Evolutionary conservation across 2,329 filamentous ascomycete species (phyloP).

Genomic region (Verticillium albo-atrum): DNA sequence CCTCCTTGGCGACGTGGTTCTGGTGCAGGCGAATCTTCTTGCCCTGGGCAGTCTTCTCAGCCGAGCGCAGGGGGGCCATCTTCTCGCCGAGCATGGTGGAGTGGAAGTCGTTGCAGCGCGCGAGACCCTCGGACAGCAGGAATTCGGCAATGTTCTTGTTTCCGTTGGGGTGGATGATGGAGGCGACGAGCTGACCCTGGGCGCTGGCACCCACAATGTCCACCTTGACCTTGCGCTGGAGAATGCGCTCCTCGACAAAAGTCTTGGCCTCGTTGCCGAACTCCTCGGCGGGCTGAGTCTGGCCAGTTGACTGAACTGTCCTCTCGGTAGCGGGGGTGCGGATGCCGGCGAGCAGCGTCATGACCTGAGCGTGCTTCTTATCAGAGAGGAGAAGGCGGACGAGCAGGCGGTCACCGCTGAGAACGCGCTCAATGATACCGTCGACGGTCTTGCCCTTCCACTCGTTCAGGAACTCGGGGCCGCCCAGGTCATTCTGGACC

Average conservation of each 20-base stretch:
- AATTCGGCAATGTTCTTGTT: constrained; percentile 78
- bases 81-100: constrained; percentile 84
- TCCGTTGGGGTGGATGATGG: constrained; percentile 80
- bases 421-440: constrained; percentile 82
- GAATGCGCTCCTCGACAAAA: constrained; percentile 80
- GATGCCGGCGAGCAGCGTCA: constrained; percentile 85
- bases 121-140: constrained; percentile 82
- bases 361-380: constrained; percentile 81
- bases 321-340: constrained; percentile 87
- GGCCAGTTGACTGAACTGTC: constrained; percentile 70
- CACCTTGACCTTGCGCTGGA: constrained; percentile 81
- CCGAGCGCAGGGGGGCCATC: constrained; percentile 80
- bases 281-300: constrained; percentile 80
- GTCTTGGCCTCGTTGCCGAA: constrained; percentile 83
- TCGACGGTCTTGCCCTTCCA: constrained; percentile 85
- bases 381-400: constrained; percentile 76
- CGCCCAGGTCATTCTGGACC: constrained; percentile 74
- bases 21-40: constrained; percentile 77
- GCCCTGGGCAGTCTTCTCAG: constrained; percentile 80
- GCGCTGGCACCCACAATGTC: constrained; percentile 82
- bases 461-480: constrained; percentile 73
- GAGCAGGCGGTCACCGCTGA: constrained; percentile 87
- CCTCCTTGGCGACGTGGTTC: constrained; percentile 68
- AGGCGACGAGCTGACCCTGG: constrained; percentile 86
- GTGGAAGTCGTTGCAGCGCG: constrained; percentile 92